Conservation (phyloP, 2,329 filamentous ascomycete genomes). For the Talaromyces sp. region DNA sequence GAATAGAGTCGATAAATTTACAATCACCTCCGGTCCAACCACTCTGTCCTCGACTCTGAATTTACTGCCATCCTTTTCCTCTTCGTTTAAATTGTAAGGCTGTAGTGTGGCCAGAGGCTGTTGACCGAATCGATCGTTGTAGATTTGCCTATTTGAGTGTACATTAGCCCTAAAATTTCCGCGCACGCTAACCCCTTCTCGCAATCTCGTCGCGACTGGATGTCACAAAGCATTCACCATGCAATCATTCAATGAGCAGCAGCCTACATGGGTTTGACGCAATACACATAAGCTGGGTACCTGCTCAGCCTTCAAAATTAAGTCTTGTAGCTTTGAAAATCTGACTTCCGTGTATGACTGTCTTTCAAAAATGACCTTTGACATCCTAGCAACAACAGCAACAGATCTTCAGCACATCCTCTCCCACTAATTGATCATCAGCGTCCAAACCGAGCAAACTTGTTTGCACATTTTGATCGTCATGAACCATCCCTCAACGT, state of each 20-base stretch:
- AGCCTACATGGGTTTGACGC: too few relatives aligned
- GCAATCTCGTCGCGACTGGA: too few relatives aligned
- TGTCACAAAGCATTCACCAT: too few relatives aligned
- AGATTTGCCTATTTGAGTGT: too few relatives aligned
- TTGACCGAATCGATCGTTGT: too few relatives aligned
- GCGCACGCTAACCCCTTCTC: too few relatives aligned
- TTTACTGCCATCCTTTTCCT: neutral
- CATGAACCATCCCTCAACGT: constrained; percentile 14
- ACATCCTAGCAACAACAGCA: constrained; percentile 1
- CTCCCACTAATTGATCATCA: neutral
- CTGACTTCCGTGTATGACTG: too few relatives aligned
- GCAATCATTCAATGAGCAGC: too few relatives aligned
- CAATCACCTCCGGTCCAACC: neutral
- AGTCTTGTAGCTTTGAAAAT: too few relatives aligned
- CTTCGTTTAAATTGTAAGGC: neutral
- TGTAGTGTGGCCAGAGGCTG: neutral
- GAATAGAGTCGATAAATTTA: neutral
- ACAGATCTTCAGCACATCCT: neutral
- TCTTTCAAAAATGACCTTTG: constrained; percentile 14
- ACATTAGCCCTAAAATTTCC: too few relatives aligned
- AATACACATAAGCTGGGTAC: too few relatives aligned
- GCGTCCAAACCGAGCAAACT: constrained; percentile 7
- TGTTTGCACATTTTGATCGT: constrained; percentile 17
- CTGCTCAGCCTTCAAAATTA: too few relatives aligned
- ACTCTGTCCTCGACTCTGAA: neutral